Percentiles rank a stretch among this genome's conserved stretches.
Conservation (phyloP, 129 eudicot genomes). For the Oenanthe sinensis region DNA sequence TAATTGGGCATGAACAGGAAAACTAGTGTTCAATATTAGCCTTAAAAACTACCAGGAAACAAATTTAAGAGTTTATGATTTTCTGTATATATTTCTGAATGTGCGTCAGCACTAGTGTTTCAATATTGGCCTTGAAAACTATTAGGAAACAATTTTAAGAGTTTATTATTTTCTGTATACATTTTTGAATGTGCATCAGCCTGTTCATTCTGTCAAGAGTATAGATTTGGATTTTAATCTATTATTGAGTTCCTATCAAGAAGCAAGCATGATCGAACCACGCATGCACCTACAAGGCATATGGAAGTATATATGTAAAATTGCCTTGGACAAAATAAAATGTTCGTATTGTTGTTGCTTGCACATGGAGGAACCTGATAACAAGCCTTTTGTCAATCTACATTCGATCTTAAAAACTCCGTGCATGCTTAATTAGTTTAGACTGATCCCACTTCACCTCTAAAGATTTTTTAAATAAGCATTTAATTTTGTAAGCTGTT, state of each 20-base stretch:
- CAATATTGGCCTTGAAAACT: not conserved
- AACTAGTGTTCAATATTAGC: not conserved
- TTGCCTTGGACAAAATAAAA: not conserved
- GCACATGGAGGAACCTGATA: not conserved
- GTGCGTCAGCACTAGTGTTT: not conserved
- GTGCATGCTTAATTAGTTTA: not conserved
- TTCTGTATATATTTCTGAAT: too few relatives aligned
- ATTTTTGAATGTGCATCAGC: too few relatives aligned
- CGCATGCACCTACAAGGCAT: not conserved
- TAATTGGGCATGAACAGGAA: not conserved
- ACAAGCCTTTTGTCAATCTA: not conserved
- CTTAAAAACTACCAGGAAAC: not conserved
- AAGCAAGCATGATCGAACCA: not conserved
- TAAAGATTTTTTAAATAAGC: not conserved
- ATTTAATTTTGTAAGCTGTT: not conserved
- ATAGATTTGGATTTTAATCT: not conserved
- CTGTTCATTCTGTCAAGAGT: not conserved
- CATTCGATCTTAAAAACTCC: not conserved
- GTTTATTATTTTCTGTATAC: not conserved
- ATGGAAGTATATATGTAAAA: not conserved
- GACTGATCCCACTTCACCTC: not conserved
- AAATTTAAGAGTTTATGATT: not conserved
- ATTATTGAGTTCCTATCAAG: not conserved
- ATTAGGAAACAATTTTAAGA: not conserved
- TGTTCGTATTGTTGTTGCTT: not conserved